Conservation (phyloP, 1,139 yeast genomes). For the Williopsis jadinii region DNA sequence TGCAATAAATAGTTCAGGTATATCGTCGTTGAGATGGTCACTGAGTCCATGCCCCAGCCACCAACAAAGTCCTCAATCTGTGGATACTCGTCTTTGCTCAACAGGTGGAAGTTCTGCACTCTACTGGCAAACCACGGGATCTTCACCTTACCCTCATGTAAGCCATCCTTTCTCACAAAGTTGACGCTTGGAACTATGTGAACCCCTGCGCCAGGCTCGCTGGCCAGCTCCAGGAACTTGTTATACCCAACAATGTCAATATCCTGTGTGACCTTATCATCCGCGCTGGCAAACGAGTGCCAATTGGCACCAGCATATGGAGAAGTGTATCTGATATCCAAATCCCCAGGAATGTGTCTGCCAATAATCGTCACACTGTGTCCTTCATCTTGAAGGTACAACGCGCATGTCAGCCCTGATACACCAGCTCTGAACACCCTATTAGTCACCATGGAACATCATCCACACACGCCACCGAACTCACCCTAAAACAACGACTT, state of each 20-base stretch:
- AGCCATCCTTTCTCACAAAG: slow-evolving; percentile 34
- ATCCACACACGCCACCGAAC: not conserved
- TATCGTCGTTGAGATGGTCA: slow-evolving; percentile 26
- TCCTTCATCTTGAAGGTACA: slow-evolving; percentile 36
- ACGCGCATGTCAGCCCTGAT: slow-evolving; percentile 56
- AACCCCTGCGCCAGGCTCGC: slow-evolving; percentile 49
- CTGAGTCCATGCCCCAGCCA: slow-evolving; percentile 24
- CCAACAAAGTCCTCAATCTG: slow-evolving; percentile 24
- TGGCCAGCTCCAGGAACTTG: slow-evolving; percentile 37
- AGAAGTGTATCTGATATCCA: slow-evolving; percentile 46
- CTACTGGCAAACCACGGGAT: slow-evolving; percentile 33
- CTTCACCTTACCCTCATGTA: slow-evolving; percentile 8
- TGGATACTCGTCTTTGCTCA: slow-evolving; percentile 28
- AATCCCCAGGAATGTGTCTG: slow-evolving; percentile 49
- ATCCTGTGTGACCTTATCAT: slow-evolving; percentile 36
- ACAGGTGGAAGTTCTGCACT: slow-evolving; percentile 36
- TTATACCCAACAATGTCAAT: slow-evolving; percentile 40
- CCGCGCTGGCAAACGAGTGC: slow-evolving; percentile 47
- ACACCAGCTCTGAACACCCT: slow-evolving; percentile 44
- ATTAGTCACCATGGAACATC: not conserved
- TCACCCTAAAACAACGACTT: slow-evolving; percentile 15
- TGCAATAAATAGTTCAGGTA: slow-evolving; percentile 23
- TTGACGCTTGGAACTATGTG: slow-evolving; percentile 41
- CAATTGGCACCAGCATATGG: slow-evolving; percentile 79
- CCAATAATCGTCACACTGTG: slow-evolving; percentile 41